Percentiles rank a stretch among this genome's conserved stretches.
Evolutionary conservation across 768 basidiomycete genomes (phyloP).

Genomic region (Gautieria morchelliformis): DNA sequence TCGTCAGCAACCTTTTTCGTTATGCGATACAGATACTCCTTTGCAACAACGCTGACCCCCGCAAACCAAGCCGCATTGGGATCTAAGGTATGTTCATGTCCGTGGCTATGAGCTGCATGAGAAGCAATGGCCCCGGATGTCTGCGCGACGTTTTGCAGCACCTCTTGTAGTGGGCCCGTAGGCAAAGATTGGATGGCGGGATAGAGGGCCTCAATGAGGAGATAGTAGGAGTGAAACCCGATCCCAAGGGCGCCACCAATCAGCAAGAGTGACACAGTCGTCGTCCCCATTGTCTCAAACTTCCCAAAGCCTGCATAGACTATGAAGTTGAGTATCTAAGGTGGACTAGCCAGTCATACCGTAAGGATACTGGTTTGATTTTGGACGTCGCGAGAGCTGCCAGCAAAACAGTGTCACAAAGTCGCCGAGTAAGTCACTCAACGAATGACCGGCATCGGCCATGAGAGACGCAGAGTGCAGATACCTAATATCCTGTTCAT

Average conservation of each 20-base stretch:
- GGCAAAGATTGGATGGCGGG: conserved; percentile 57
- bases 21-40: conserved; percentile 89
- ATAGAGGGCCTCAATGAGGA: conserved; percentile 65
- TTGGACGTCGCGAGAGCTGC: conserved; percentile 74
- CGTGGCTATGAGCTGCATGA: conserved; percentile 38
- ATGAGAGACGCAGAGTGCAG: conserved; percentile 82
- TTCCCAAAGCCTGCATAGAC: conserved; percentile 60
- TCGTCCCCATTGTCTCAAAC: conserved; percentile 93
- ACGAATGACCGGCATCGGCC: conserved; percentile 88
- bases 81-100: conserved; percentile 54
- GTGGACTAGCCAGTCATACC: conserved; percentile 10
- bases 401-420: conserved; percentile 87
- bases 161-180: conserved; percentile 51
- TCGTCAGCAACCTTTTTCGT: conserved; percentile 87
- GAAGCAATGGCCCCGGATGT: conserved; percentile 39
- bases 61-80: conserved; percentile 98
- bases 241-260: conserved; percentile 78
- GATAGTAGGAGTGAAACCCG: conserved; percentile 83
- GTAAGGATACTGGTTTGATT: conserved; percentile 72
- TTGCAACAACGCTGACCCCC: conserved; percentile 62
- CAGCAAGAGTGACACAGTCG: conserved; percentile 78
- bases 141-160: conserved; percentile 49
- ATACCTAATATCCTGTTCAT: conserved; percentile 12
- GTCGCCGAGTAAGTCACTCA: conserved; percentile 84
- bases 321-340: neutral